Evolutionary conservation across 768 basidiomycete species (phyloP).

Genomic region (Sporobolomyces roseus): DNA sequence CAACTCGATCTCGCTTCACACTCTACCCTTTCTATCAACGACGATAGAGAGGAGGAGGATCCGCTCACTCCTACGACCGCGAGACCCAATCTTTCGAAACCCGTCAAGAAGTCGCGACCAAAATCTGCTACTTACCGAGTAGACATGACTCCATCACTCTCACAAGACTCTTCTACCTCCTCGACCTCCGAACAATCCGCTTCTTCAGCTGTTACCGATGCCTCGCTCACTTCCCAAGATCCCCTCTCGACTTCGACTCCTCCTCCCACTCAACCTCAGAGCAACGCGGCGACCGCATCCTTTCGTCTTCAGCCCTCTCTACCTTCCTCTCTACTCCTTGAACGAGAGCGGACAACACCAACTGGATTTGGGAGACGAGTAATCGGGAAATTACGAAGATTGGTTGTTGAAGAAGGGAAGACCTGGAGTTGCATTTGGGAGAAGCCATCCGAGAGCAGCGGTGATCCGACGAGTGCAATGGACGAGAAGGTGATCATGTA

Average conservation of each 20-base stretch:
- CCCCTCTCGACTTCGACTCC: background rate
- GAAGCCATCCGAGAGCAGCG: too few species aligned
- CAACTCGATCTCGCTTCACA: background rate
- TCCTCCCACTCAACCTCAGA: background rate
- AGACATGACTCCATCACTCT: constrained; percentile 4
- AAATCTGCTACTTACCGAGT: constrained; percentile 4
- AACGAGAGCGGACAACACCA: too few species aligned
- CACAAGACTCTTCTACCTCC: background rate
- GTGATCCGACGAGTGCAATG: background rate
- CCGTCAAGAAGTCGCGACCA: background rate
- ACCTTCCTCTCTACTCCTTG: background rate
- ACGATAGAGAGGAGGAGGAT: constrained; percentile 2
- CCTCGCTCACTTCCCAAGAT: background rate
- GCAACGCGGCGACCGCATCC: background rate
- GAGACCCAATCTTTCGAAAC: background rate
- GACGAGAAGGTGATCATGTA: constrained; percentile 2
- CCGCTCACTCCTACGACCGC: background rate
- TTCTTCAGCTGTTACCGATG: too few species aligned
- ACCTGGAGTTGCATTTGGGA: constrained; percentile 2
- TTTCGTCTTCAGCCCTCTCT: constrained; percentile 5
- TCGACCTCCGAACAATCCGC: background rate
- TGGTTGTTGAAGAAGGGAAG: constrained; percentile 7
- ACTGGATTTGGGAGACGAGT: background rate
- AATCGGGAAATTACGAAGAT: background rate
- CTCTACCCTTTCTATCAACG: background rate